Percentiles rank a stretch among this genome's conserved stretches.
These are phyloP conservation scores for Pyrus bretschneideri DNA, from an alignment of 306 rosid species.

Conservation along the genomic window DNA sequence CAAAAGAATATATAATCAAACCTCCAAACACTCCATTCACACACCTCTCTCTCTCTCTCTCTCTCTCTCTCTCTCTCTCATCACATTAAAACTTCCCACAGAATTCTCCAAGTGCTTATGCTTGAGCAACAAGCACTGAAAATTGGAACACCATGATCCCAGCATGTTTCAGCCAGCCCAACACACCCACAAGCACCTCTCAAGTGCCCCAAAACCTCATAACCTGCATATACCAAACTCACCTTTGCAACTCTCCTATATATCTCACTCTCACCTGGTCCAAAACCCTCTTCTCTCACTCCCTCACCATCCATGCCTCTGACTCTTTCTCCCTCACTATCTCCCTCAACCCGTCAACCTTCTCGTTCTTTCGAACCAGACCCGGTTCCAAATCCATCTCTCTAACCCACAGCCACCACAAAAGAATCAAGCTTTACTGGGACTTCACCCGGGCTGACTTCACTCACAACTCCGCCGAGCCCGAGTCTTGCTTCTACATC, in stretches of 20 bases:
- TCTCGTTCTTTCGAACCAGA: constrained; percentile 46
- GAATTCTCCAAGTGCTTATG: neutral
- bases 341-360: constrained; percentile 51
- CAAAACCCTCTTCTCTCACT: constrained; percentile 44
- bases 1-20: neutral
- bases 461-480: constrained; percentile 46
- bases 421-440: constrained; percentile 55
- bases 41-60: neutral
- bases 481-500: constrained; percentile 57
- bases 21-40: neutral
- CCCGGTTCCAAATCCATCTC: constrained; percentile 54
- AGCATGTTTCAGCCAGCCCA: constrained; percentile 75
- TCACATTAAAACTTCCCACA: neutral
- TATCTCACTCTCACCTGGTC: constrained; percentile 72
- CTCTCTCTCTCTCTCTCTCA: neutral
- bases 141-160: constrained; percentile 50
- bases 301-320: constrained; percentile 44
- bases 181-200: constrained; percentile 35
- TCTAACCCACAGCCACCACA: constrained; percentile 25
- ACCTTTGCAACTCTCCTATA: constrained; percentile 43
- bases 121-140: constrained; percentile 21
- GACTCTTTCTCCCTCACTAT: constrained; percentile 50
- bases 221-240: constrained; percentile 60
- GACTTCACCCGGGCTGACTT: constrained; percentile 55
- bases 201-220: constrained; percentile 48